Percentiles rank a stretch among this genome's conserved stretches.
These are phyloP conservation scores for Aspergillus clavatus DNA, from an alignment of 2,329 filamentous ascomycete species.

Conservation along the genomic window DNA sequence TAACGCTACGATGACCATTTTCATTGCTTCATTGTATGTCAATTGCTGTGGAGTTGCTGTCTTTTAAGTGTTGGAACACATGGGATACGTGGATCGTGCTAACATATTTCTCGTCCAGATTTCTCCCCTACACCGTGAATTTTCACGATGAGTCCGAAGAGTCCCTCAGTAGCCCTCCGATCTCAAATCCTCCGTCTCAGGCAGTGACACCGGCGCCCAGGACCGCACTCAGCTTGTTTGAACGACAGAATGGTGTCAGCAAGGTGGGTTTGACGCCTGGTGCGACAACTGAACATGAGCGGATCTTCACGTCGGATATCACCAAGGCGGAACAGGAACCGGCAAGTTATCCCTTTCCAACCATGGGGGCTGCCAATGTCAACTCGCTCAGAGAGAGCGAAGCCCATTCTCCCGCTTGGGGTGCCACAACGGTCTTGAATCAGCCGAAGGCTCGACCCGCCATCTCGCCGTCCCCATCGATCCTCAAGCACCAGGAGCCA, in stretches of 20 bases:
- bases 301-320: slow-evolving; percentile 33
- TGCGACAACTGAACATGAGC: slow-evolving; percentile 40
- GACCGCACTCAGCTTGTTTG: slow-evolving; percentile 33
- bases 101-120: slow-evolving; percentile 50
- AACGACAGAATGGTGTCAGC: slow-evolving; percentile 20
- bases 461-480: slow-evolving; percentile 68
- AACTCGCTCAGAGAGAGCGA: slow-evolving; percentile 64
- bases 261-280: slow-evolving; percentile 35
- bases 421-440: slow-evolving; percentile 57
- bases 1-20: slow-evolving; percentile 52
- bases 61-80: no score
- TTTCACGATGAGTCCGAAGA: slow-evolving; percentile 55
- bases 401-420: slow-evolving; percentile 72
- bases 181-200: slow-evolving; percentile 21
- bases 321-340: slow-evolving; percentile 23
- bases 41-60: no score
- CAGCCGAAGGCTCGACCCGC: slow-evolving; percentile 74
- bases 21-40: slow-evolving; percentile 55
- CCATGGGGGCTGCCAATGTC: slow-evolving; percentile 34
- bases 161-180: slow-evolving; percentile 39
- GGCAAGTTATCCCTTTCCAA: slow-evolving; percentile 29
- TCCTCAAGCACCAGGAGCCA: slow-evolving; percentile 62
- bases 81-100: slow-evolving; percentile 1
- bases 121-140: slow-evolving; percentile 86
- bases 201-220: slow-evolving; percentile 21